Evolutionary conservation across 73 alveolate species (phyloP).

Genomic region (Paramecium bursaria): DNA sequence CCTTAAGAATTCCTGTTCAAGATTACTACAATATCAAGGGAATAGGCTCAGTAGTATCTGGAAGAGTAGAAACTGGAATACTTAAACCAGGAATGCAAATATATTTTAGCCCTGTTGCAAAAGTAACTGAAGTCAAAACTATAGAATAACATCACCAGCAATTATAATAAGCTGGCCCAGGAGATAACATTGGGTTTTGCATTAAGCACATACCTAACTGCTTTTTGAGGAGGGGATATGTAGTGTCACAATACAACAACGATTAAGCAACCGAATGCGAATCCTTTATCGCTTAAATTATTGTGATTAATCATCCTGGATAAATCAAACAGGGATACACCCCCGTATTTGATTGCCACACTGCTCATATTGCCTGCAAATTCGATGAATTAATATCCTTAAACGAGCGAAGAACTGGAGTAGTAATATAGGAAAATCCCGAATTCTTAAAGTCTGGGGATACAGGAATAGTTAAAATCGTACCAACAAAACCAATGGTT

Average conservation of each 20-base stretch:
- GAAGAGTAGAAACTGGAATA: constrained; percentile 97
- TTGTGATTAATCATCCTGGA: constrained; percentile 95
- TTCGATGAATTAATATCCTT: constrained; percentile 82
- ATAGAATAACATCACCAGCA: constrained; percentile 96
- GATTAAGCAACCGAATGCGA: constrained; percentile 79
- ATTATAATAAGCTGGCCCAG: constrained; percentile 96
- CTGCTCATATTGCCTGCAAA: constrained; percentile 96
- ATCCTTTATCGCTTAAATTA: constrained; percentile 89
- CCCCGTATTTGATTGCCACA: constrained; percentile 97
- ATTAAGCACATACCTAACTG: constrained; percentile 84
- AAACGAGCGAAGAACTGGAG: constrained; percentile 94
- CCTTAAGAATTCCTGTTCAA: constrained; percentile 94
- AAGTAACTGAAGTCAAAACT: constrained; percentile 87
- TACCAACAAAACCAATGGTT: constrained; percentile 90
- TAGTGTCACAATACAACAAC: constrained; percentile 78
- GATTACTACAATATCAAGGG: constrained; percentile 96
- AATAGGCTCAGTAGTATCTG: constrained; percentile 96
- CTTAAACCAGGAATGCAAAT: constrained; percentile 93
- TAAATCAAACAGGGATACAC: constrained; percentile 93
- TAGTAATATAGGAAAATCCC: constrained; percentile 88
- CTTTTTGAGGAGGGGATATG: constrained; percentile 83
- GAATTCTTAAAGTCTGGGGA: constrained; percentile 91
- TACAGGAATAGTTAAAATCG: constrained; percentile 86
- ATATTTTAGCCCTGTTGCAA: constrained; percentile 89
- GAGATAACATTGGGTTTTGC: constrained; percentile 96